These are phyloP conservation scores for Anthracocystis panici-leucophaei DNA, from an alignment of 1,284 basidiomycete species.

Conservation along the genomic window DNA sequence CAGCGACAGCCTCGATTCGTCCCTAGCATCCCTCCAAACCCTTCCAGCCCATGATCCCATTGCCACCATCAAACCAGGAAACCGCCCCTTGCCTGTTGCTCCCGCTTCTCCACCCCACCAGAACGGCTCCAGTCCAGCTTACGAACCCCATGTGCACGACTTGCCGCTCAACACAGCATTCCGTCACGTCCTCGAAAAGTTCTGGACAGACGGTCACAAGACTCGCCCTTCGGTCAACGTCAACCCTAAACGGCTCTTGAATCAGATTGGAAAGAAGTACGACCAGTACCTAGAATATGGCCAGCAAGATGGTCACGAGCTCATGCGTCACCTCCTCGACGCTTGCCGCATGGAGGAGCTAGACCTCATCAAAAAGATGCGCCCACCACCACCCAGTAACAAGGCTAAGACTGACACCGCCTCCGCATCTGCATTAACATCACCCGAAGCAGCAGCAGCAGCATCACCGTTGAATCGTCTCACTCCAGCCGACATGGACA, in stretches of 20 bases:
- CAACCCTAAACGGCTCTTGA: conserved; percentile 74
- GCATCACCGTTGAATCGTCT: conserved; percentile 8
- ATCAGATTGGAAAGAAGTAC: conserved; percentile 82
- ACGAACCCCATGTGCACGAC: conserved; percentile 43
- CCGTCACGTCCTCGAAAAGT: conserved; percentile 58
- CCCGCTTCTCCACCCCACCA: not conserved
- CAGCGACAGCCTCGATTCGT: conserved; percentile 29
- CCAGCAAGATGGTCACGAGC: conserved; percentile 95
- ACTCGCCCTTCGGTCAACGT: conserved; percentile 43
- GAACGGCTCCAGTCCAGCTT: conserved; percentile 3
- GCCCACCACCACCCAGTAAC: conserved; percentile 72
- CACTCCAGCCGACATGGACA: conserved; percentile 30
- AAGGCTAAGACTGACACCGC: conserved; percentile 26
- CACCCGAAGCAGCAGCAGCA: conserved; percentile 2
- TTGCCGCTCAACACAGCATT: conserved; percentile 60
- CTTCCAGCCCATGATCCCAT: conserved; percentile 30
- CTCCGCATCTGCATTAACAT: conserved; percentile 23
- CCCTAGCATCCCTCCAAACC: conserved; percentile 30
- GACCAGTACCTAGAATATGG: conserved; percentile 86
- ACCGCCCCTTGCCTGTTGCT: conserved; percentile 11
- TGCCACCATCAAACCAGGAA: conserved; percentile 40
- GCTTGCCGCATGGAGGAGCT: conserved; percentile 95
- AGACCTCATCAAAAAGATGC: conserved; percentile 84
- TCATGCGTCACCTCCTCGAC: conserved; percentile 87
- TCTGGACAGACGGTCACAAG: conserved; percentile 46